Evolutionary conservation across 495 filamentous ascomycete species (phyloP).

Genomic region (Neurospora sp.): DNA sequence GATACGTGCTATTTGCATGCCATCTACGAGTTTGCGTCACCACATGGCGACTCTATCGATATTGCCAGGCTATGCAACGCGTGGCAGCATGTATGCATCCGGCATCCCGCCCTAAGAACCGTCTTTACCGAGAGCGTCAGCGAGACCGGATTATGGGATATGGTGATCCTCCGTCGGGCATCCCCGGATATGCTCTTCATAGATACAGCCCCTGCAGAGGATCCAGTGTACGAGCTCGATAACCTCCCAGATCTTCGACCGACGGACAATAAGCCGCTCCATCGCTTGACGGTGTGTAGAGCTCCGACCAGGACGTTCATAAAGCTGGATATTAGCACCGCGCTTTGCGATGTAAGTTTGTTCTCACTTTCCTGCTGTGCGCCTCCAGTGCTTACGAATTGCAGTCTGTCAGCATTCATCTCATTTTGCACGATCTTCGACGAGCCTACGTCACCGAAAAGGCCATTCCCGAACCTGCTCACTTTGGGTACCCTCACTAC

Average conservation of each 20-base stretch:
- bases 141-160: constrained; percentile 30
- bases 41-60: constrained; percentile 28
- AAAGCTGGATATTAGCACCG: constrained; percentile 37
- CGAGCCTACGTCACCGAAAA: constrained; percentile 29
- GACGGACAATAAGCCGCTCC: constrained; percentile 29
- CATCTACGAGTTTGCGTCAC: constrained; percentile 47
- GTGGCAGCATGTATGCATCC: constrained; percentile 31
- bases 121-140: constrained; percentile 35
- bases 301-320: constrained; percentile 31
- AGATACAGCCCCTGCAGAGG: constrained; percentile 29
- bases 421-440: constrained; percentile 33
- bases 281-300: constrained; percentile 37
- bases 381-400: background rate
- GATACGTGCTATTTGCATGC: constrained; percentile 51
- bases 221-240: constrained; percentile 31
- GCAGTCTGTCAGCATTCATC: constrained; percentile 29
- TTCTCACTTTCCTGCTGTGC: no score
- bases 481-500: constrained; percentile 31
- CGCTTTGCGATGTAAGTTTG: constrained; percentile 29
- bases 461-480: constrained; percentile 15
- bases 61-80: constrained; percentile 33
- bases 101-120: constrained; percentile 32
- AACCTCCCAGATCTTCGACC: constrained; percentile 28
- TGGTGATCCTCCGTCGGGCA: constrained; percentile 30
- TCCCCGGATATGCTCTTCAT: constrained; percentile 40